Conservation (phyloP, 768 basidiomycete genomes). For the Lactifluus hygrophoroides region DNA sequence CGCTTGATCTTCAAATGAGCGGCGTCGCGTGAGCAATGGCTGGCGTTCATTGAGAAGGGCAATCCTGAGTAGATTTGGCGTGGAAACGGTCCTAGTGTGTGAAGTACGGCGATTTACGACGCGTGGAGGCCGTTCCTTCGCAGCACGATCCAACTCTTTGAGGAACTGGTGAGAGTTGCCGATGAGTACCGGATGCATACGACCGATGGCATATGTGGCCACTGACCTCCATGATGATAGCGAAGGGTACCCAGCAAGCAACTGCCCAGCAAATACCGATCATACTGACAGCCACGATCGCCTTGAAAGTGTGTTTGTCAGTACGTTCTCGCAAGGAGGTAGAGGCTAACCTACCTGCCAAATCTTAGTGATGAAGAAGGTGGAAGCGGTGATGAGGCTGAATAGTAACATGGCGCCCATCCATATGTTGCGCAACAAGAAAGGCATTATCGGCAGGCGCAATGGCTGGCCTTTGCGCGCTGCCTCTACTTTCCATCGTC, state of each 20-base stretch:
- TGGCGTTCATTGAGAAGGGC: conserved; percentile 38
- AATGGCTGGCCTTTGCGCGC: conserved; percentile 64
- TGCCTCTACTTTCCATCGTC: conserved; percentile 80
- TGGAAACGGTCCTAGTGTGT: conserved; percentile 49
- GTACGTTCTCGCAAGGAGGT: background rate
- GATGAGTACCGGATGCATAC: background rate
- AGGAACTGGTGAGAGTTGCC: conserved; percentile 11
- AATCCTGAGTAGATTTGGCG: conserved; percentile 32
- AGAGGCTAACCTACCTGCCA: conserved; percentile 39
- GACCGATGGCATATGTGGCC: background rate
- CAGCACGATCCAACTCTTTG: conserved; percentile 14
- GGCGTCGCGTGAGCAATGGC: conserved; percentile 52
- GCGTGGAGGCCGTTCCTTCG: background rate
- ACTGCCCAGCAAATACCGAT: conserved; percentile 96
- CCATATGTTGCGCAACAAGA: conserved; percentile 92
- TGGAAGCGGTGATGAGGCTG: conserved; percentile 67
- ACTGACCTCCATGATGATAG: conserved; percentile 92
- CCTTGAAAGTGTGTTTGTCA: conserved; percentile 33
- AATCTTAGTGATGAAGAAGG: conserved; percentile 80
- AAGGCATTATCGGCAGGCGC: conserved; percentile 78
- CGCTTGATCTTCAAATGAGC: conserved; percentile 45
- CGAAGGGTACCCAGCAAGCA: conserved; percentile 96
- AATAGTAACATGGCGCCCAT: conserved; percentile 79
- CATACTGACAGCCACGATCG: conserved; percentile 72
- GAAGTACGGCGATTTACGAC: conserved; percentile 30